Conservation (phyloP, 225 moss, liverwort and hornwort genomes). For the Straminergon stramineum region DNA sequence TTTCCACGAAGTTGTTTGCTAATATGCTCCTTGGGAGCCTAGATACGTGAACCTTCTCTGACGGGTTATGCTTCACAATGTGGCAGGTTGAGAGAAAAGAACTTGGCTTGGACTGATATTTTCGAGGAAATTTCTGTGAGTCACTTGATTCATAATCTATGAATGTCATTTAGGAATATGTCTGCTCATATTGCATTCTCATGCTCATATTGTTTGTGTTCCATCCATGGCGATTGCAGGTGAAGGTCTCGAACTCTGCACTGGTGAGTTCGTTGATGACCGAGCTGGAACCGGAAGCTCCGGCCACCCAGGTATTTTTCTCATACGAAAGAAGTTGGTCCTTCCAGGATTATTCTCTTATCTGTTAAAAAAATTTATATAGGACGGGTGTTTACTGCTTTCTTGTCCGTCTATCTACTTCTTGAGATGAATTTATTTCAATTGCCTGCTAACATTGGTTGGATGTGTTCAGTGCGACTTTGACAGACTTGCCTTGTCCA, state of each 20-base stretch:
- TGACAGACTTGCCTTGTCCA: constrained; percentile 81
- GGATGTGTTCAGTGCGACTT: constrained; percentile 69
- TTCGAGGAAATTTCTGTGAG: constrained; percentile 96
- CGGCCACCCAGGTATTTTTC: constrained; percentile 69
- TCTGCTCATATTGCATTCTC: background rate
- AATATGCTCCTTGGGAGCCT: background rate
- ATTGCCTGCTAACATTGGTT: background rate
- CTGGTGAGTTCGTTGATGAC: constrained; percentile 94
- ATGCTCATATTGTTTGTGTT: background rate
- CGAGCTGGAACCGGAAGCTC: constrained; percentile 84
- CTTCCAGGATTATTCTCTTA: background rate
- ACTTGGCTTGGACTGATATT: constrained; percentile 81
- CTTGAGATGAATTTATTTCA: background rate
- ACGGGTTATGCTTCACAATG: background rate
- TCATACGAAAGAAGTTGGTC: background rate
- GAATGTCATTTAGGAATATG: background rate
- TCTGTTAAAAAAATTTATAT: background rate
- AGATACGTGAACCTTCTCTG: background rate
- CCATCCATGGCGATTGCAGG: constrained; percentile 26
- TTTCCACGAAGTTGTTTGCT: background rate
- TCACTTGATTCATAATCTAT: background rate
- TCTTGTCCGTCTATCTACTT: background rate
- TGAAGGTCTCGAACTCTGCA: constrained; percentile 95
- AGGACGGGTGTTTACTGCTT: background rate
- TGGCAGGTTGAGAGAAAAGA: constrained; percentile 92